Evolutionary conservation across 2,329 filamentous ascomycete genomes (phyloP).

Genomic region (Chlorencoelia australis): DNA sequence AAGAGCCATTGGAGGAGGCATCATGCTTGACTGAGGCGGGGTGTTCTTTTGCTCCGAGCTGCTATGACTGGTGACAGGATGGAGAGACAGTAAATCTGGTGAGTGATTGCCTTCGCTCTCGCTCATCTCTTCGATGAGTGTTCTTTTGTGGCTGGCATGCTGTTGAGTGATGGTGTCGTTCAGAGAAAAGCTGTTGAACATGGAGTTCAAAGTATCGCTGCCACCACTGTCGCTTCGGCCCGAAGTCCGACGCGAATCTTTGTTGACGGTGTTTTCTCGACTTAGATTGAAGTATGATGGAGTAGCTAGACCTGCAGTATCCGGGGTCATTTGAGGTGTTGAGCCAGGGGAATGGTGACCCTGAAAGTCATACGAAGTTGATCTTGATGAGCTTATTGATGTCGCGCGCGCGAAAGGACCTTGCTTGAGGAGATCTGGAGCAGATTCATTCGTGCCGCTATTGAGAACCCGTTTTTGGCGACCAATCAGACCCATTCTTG

Average conservation of each 20-base stretch:
- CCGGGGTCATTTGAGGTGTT: conserved; percentile 81
- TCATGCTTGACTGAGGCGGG: conserved; percentile 57
- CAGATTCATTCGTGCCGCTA: conserved; percentile 66
- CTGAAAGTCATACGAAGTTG: conserved; percentile 85
- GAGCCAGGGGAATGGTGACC: conserved; percentile 67
- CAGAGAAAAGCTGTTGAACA: conserved; percentile 72
- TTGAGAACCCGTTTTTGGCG: conserved; percentile 90
- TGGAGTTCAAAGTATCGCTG: conserved; percentile 72
- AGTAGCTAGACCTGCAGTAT: conserved; percentile 57
- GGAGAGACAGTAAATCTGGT: conserved; percentile 64
- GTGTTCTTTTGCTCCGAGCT: conserved; percentile 43
- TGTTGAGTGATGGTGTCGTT: conserved; percentile 43
- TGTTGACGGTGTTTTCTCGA: conserved; percentile 44
- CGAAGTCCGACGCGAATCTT: conserved; percentile 60
- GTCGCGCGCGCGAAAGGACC: conserved; percentile 80
- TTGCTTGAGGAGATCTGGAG: conserved; percentile 83
- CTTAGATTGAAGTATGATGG: conserved; percentile 88
- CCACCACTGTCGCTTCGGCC: conserved; percentile 87
- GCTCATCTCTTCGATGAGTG: conserved; percentile 63
- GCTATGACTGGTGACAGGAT: conserved; percentile 34
- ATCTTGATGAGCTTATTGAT: conserved; percentile 83
- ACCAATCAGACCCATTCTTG: conserved; percentile 91
- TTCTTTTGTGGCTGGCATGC: conserved; percentile 35
- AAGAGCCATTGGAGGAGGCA: conserved; percentile 85
- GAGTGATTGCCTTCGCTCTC: conserved; percentile 65